Base-by-base conservation (phyloP, 805 yeast genomes). In the Teunomyces funiuensis region DNA sequence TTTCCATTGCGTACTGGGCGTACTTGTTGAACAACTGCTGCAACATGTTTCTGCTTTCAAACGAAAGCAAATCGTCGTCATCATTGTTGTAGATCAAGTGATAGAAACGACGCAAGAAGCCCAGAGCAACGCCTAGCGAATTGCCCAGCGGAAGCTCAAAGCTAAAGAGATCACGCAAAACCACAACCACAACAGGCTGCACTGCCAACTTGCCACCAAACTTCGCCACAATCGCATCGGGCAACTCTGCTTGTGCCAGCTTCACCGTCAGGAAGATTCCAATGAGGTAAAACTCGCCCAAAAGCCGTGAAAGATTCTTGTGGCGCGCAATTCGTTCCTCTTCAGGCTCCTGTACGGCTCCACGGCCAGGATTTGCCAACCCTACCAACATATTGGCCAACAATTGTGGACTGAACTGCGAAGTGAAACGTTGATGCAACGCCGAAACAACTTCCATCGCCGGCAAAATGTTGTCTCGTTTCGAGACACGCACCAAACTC, bases 341-440 rank as follows among this genome's bases (percentile, higher is more conserved):
- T 37, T 74, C 78, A n/a, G 66, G 63, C 4, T 58, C 51, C 11
- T 52, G 52, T 17, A 43, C 44, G 14, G 44, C 45, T 19, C 9
- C 71, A 11, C 22, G 31, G 19, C 28, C 37, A 9, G 39, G 39
- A 29, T 55, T 63, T 5, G 65, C 56, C 17, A 79, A 57, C n/a
- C 65, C 65, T 16, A 63, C 58, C 3, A 73, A 60, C 42, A 77
- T 68, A 49, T 69, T 60, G 6, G 29, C 36, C 19, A 50, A 38
- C 28, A 48, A 39, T 13, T 22, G 18, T 1, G 79, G 76, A 0
- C 90, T 76, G 57, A 86, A 84, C 2, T 60, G 49, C 0, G 47
- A 39, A 2, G 66, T 54, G 55, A 89, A 88, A 41, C 97, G 68
- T 60, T 85, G 96, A 62, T 88, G 96, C 14, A 89, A 62, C 0